Conservation (phyloP, 352 stramenopile species). For the Pythium myriotylum region DNA sequence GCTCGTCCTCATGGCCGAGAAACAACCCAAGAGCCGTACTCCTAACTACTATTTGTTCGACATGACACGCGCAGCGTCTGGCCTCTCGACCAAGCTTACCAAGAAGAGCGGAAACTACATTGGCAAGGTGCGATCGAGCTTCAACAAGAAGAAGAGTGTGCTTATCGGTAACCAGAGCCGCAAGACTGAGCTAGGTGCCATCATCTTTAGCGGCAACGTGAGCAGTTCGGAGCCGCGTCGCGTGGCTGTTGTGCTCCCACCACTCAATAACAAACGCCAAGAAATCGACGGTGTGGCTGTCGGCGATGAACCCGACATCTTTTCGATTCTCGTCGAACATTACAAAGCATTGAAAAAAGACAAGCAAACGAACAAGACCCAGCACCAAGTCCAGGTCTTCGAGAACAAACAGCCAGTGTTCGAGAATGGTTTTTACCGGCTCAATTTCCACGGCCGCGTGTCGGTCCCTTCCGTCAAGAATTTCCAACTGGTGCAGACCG, state of each 20-base stretch:
- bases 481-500: slow-evolving; percentile 61
- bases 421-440: slow-evolving; percentile 76
- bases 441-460: slow-evolving; percentile 84
- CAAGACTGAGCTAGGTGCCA: slow-evolving; percentile 75
- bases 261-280: slow-evolving; percentile 45
- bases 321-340: slow-evolving; percentile 62
- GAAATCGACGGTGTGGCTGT: slow-evolving; percentile 56
- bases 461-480: slow-evolving; percentile 81
- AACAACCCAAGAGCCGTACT: slow-evolving; percentile 72
- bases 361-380: neutral
- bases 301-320: slow-evolving; percentile 41
- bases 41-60: slow-evolving; percentile 90
- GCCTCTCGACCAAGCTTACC: slow-evolving; percentile 47
- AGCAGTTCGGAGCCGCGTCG: slow-evolving; percentile 52
- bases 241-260: slow-evolving; percentile 51
- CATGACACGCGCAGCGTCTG: slow-evolving; percentile 62
- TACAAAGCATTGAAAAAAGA: slow-evolving; percentile 30
- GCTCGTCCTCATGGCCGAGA: slow-evolving; percentile 66
- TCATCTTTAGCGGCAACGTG: slow-evolving; percentile 60
- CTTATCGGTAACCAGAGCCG: slow-evolving; percentile 66
- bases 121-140: slow-evolving; percentile 81
- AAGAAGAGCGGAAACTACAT: slow-evolving; percentile 92
- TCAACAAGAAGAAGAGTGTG: slow-evolving; percentile 76
- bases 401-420: slow-evolving; percentile 78
- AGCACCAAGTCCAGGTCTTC: slow-evolving; percentile 46